phyloP scores from a whole-genome alignment of 176 grass and related monocot species.

The Juncus inflexus region DNA sequence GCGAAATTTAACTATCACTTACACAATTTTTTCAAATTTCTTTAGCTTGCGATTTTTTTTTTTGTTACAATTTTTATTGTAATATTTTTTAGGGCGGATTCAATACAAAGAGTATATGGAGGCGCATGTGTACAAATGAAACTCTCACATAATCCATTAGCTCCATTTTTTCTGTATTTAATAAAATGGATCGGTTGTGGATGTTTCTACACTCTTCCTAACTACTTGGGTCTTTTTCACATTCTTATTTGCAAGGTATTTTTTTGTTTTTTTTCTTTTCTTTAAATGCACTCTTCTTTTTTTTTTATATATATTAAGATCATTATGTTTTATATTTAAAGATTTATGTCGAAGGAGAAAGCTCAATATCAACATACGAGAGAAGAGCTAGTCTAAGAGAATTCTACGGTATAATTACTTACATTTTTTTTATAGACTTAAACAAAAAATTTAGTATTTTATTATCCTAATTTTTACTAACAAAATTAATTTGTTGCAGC shows the following conservation, averaged over 20 bases:
- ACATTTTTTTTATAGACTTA: too few species aligned
- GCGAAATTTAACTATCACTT: too few species aligned
- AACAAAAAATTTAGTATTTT: background rate
- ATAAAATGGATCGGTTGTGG: constrained; percentile 56
- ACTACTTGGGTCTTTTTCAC: constrained; percentile 55
- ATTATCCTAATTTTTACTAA: constrained; percentile 14
- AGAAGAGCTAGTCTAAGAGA: constrained; percentile 62
- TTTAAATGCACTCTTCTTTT: constrained; percentile 29
- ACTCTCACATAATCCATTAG: constrained; percentile 45
- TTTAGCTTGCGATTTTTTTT: background rate
- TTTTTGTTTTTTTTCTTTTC: too few species aligned
- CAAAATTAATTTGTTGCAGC: constrained; percentile 34
- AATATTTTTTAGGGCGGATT: constrained; percentile 43
- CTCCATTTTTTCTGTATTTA: constrained; percentile 52
- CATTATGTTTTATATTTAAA: constrained; percentile 11
- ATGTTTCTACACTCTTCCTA: constrained; percentile 47
- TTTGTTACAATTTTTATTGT: background rate
- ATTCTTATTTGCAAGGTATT: constrained; percentile 62
- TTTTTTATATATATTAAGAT: too few species aligned
- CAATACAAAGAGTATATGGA: constrained; percentile 56
- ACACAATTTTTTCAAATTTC: too few species aligned
- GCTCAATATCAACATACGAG: constrained; percentile 57
- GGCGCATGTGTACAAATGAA: constrained; percentile 63
- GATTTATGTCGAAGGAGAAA: constrained; percentile 70
- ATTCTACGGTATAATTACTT: constrained; percentile 49